Evolutionary conservation across 768 basidiomycete genomes (phyloP).

Genomic region (Mycena crocata): DNA sequence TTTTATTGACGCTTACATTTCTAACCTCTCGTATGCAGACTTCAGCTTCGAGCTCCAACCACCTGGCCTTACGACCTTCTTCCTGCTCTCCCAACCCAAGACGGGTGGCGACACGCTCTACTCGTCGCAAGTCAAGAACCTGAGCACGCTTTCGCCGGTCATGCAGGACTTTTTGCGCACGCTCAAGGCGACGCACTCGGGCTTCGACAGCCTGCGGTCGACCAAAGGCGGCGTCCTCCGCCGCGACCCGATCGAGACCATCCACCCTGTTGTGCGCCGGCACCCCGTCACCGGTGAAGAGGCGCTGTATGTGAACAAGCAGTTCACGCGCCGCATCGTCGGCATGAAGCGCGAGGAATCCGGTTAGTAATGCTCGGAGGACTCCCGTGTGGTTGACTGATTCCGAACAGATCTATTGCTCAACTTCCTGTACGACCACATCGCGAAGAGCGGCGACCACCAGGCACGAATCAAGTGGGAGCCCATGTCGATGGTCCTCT

Average conservation of each 20-base stretch:
- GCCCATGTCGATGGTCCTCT: slow-evolving; percentile 73
- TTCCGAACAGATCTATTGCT: slow-evolving; percentile 64
- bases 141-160: slow-evolving; percentile 78
- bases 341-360: slow-evolving; percentile 90
- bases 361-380: slow-evolving; percentile 54
- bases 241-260: slow-evolving; percentile 83
- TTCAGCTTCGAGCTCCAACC: slow-evolving; percentile 91
- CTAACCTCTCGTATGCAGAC: slow-evolving; percentile 47
- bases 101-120: slow-evolving; percentile 81
- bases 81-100: slow-evolving; percentile 74
- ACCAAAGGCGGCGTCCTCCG: slow-evolving; percentile 78
- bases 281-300: slow-evolving; percentile 94
- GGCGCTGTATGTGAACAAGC: slow-evolving; percentile 87
- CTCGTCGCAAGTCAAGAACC: slow-evolving; percentile 73
- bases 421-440: slow-evolving; percentile 78
- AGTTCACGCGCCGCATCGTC: slow-evolving; percentile 84
- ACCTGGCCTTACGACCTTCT: slow-evolving; percentile 87
- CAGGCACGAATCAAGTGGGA: slow-evolving; percentile 84
- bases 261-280: slow-evolving; percentile 80
- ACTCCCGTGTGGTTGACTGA: slow-evolving; percentile 1
- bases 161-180: slow-evolving; percentile 85
- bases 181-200: slow-evolving; percentile 85
- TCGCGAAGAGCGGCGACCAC: slow-evolving; percentile 81
- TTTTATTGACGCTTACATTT: background rate
- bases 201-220: slow-evolving; percentile 79